Evolutionary conservation across 2,329 filamentous ascomycete genomes (phyloP).

Genomic region (Fusarium robinianum): DNA sequence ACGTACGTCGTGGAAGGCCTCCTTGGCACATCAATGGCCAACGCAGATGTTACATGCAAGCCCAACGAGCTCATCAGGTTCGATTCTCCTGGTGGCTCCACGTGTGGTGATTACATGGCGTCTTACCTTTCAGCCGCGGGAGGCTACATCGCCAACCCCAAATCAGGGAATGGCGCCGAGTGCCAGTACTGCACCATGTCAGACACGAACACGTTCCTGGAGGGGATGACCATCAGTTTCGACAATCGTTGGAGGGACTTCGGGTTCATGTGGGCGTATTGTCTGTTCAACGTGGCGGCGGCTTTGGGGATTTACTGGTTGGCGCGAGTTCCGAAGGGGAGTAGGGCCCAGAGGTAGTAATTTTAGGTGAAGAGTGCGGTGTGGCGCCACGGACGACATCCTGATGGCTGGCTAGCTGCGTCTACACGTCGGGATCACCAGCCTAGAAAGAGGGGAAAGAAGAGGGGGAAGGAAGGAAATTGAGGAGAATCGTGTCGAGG

Average conservation of each 20-base stretch:
- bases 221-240: constrained; percentile 50
- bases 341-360: constrained; percentile 24
- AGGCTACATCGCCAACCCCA: constrained; percentile 48
- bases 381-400: too few species aligned
- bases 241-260: constrained; percentile 60
- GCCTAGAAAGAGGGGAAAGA: too few species aligned
- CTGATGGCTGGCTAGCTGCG: too few species aligned
- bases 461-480: too few species aligned
- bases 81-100: constrained; percentile 56
- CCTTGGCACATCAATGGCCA: constrained; percentile 65
- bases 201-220: constrained; percentile 47
- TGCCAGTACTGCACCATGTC: constrained; percentile 53
- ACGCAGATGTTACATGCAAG: constrained; percentile 63
- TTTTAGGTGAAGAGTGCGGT: too few species aligned
- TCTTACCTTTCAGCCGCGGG: constrained; percentile 50
- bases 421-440: too few species aligned
- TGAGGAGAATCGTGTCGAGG: too few species aligned
- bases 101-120: constrained; percentile 60
- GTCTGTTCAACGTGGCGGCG: constrained; percentile 55
- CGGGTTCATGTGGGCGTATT: constrained; percentile 58
- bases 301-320: constrained; percentile 57
- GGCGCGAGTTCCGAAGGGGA: constrained; percentile 43
- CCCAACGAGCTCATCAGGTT: constrained; percentile 67
- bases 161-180: constrained; percentile 20
- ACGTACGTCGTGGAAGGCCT: constrained; percentile 74